Conservation (phyloP, 441 rosid species). For the Populus hybrid region DNA sequence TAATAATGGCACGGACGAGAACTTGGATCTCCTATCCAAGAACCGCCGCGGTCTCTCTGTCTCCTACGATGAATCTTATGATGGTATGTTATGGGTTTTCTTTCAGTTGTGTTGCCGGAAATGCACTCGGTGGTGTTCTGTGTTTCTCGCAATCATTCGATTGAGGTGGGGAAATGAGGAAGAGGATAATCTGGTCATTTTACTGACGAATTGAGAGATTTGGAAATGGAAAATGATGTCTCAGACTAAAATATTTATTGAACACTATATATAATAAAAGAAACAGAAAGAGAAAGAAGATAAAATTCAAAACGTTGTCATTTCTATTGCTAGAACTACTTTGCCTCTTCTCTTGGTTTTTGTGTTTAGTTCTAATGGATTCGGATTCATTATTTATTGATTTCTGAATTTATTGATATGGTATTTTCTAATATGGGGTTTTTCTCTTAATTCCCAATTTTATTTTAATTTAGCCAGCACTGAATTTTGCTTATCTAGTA, state of each 20-base stretch:
- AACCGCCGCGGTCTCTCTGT: conserved; percentile 72
- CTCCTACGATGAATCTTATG: conserved; percentile 71
- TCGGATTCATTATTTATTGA: neutral
- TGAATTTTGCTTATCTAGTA: no score
- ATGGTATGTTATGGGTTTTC: conserved; percentile 35
- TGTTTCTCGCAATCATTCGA: neutral
- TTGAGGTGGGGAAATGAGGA: neutral
- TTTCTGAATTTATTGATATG: neutral
- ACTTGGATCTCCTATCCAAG: conserved; percentile 81
- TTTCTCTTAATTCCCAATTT: neutral
- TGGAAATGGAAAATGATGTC: conserved; percentile 12
- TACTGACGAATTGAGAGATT: neutral
- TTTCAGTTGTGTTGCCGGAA: neutral
- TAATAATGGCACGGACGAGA: conserved; percentile 43
- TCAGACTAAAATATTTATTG: neutral
- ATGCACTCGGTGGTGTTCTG: neutral
- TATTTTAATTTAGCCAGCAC: neutral
- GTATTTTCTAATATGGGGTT: neutral
- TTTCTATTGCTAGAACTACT: neutral
- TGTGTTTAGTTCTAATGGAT: neutral
- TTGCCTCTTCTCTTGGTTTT: neutral
- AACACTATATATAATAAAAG: neutral
- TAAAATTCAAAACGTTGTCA: neutral
- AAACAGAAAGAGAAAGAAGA: neutral
- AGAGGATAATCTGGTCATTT: conserved; percentile 9